Evolutionary conservation across 805 yeast species (phyloP).

Genomic region (Alloascoidea hylecoeti): DNA sequence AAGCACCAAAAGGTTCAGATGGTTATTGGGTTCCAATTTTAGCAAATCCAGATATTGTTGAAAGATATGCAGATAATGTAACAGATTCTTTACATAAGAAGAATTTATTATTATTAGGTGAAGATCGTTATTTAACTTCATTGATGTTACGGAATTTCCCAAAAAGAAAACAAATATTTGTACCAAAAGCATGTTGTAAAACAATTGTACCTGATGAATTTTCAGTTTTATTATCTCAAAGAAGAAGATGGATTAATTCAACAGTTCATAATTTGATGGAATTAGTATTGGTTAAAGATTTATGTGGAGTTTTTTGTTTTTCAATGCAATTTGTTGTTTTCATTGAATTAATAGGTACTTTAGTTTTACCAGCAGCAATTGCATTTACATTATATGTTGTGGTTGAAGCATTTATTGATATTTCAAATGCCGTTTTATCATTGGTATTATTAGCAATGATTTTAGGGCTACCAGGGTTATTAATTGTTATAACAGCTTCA

Average conservation of each 20-base stretch:
- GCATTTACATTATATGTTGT: slow-evolving; percentile 72
- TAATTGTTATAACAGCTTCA: slow-evolving; percentile 72
- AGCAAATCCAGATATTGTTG: slow-evolving; percentile 89
- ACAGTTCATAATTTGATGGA: slow-evolving; percentile 90
- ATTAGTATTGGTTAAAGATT: slow-evolving; percentile 65
- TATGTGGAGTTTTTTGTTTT: slow-evolving; percentile 90
- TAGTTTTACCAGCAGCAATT: slow-evolving; percentile 82
- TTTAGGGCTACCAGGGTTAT: slow-evolving; percentile 73
- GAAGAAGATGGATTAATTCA: slow-evolving; percentile 95
- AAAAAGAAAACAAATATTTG: slow-evolving; percentile 72
- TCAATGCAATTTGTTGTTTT: slow-evolving; percentile 88
- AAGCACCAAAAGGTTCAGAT: slow-evolving; percentile 68
- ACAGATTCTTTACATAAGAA: slow-evolving; percentile 76
- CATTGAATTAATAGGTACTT: slow-evolving; percentile 75
- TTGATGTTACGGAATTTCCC: slow-evolving; percentile 85
- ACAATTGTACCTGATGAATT: slow-evolving; percentile 82
- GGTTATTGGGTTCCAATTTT: slow-evolving; percentile 89
- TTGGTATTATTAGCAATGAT: slow-evolving; percentile 63
- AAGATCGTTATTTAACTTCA: slow-evolving; percentile 76
- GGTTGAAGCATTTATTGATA: slow-evolving; percentile 50
- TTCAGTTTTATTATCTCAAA: slow-evolving; percentile 69
- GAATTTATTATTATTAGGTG: slow-evolving; percentile 76
- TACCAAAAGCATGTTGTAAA: slow-evolving; percentile 85
- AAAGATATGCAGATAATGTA: slow-evolving; percentile 77
- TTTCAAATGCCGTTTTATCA: slow-evolving; percentile 68